Conservation (phyloP, 2,329 filamentous ascomycete genomes). For the Cladosporium sp. region DNA sequence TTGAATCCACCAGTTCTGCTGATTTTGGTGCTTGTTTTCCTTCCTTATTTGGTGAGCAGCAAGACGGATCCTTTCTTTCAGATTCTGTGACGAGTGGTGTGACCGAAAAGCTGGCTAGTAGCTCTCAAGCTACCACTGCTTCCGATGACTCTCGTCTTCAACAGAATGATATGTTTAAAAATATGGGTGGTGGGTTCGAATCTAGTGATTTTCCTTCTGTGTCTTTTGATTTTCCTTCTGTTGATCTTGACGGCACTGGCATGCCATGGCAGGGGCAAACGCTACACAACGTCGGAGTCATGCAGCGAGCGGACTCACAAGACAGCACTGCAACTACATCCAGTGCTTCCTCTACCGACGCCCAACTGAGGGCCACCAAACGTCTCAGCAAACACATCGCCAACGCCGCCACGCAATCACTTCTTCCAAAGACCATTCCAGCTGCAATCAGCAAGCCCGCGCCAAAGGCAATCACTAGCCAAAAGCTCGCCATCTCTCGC, state of each 20-base stretch:
- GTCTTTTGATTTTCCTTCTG: conserved; percentile 11
- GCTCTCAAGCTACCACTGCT: conserved; percentile 22
- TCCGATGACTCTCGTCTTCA: conserved; percentile 20
- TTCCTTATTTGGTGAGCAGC: conserved; percentile 24
- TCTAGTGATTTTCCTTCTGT: conserved; percentile 22
- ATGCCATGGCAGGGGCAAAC: conserved; percentile 15
- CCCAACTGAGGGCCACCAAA: conserved; percentile 20
- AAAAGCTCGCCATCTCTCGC: conserved; percentile 38
- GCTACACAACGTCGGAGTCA: background rate
- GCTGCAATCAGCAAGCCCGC: conserved; percentile 8
- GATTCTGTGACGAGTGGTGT: conserved; percentile 23
- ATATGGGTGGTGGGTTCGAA: conserved; percentile 25
- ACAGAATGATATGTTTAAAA: conserved; percentile 20
- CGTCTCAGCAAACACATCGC: conserved; percentile 29
- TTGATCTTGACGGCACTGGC: conserved; percentile 14
- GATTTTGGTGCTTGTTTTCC: conserved; percentile 26
- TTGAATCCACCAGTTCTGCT: conserved; percentile 31
- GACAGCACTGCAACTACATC: conserved; percentile 19
- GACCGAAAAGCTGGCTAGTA: conserved; percentile 22
- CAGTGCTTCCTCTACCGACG: background rate
- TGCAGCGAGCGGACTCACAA: conserved; percentile 22
- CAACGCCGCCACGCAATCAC: conserved; percentile 19
- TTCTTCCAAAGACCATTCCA: conserved; percentile 26
- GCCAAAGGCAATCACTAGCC: conserved; percentile 2
- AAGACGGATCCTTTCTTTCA: conserved; percentile 20